Percentiles rank a stretch among this genome's conserved stretches.
Conservation (phyloP, 225 moss, liverwort and hornwort genomes). For the Takakia lepidozioides region DNA sequence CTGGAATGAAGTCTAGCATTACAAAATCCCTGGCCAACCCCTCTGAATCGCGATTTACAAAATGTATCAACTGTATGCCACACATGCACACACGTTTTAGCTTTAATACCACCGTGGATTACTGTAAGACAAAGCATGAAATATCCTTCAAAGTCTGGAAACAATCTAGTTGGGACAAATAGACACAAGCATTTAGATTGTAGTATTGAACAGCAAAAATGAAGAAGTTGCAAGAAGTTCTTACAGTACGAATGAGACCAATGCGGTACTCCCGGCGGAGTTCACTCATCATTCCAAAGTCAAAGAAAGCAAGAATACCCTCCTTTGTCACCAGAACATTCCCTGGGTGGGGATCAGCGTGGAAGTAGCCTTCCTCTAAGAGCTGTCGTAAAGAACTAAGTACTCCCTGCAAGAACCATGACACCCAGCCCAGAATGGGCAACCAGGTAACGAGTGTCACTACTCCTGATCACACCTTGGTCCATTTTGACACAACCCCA, state of each 20-base stretch:
- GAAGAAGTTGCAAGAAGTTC: conserved; percentile 3
- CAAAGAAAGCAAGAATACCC: conserved; percentile 80
- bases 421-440: conserved; percentile 51
- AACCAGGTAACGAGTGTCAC: conserved; percentile 53
- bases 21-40: conserved; percentile 79
- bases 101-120: no score
- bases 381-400: conserved; percentile 78
- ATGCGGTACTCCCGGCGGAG: conserved; percentile 74
- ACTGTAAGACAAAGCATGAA: no score
- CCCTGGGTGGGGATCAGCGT: conserved; percentile 95
- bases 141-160: no score
- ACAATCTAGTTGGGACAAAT: no score
- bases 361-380: conserved; percentile 86
- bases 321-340: conserved; percentile 78
- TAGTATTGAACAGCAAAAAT: no score
- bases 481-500: no score
- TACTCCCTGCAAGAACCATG: conserved; percentile 43
- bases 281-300: conserved; percentile 98
- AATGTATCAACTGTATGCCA: conserved; percentile 68
- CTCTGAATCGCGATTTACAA: conserved; percentile 80
- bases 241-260: conserved; percentile 77
- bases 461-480: no score
- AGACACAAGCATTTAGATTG: no score
- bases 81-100: not conserved
- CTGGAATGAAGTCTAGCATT: conserved; percentile 71